Evolutionary conservation across 208 protist genomes (phyloP).

Genomic region (Porcisia deanei): DNA sequence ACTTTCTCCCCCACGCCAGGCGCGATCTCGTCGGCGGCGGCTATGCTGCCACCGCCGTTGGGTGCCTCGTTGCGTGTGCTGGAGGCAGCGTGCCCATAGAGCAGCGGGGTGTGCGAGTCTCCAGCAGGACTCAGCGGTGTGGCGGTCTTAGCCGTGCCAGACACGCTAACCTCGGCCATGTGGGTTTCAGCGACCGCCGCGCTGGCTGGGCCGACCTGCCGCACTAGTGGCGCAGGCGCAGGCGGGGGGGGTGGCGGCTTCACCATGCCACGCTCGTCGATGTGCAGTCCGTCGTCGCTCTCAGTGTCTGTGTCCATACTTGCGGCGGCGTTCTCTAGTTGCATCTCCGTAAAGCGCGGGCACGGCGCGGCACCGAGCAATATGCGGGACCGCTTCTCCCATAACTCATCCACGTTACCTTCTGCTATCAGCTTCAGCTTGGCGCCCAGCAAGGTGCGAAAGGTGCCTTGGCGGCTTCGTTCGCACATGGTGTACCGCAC

Average conservation of each 20-base stretch:
- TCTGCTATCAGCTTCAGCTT: conserved; percentile 11
- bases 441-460: conserved; percentile 18
- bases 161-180: neutral
- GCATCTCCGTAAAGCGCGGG: conserved; percentile 4
- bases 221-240: neutral
- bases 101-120: neutral
- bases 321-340: neutral
- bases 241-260: conserved; percentile 7
- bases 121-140: neutral
- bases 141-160: neutral
- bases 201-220: neutral
- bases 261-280: conserved; percentile 16
- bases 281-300: neutral
- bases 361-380: neutral
- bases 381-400: conserved; percentile 5
- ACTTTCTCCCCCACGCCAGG: neutral
- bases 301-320: conserved; percentile 17
- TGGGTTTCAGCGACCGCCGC: neutral
- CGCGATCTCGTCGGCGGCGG: neutral
- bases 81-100: neutral
- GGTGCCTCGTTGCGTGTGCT: neutral
- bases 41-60: neutral
- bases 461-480: conserved; percentile 16
- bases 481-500: conserved; percentile 23
- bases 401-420: conserved; percentile 11